phyloP scores from a whole-genome alignment of 83 land plant genomes.

The Isoetes engelmannii region DNA sequence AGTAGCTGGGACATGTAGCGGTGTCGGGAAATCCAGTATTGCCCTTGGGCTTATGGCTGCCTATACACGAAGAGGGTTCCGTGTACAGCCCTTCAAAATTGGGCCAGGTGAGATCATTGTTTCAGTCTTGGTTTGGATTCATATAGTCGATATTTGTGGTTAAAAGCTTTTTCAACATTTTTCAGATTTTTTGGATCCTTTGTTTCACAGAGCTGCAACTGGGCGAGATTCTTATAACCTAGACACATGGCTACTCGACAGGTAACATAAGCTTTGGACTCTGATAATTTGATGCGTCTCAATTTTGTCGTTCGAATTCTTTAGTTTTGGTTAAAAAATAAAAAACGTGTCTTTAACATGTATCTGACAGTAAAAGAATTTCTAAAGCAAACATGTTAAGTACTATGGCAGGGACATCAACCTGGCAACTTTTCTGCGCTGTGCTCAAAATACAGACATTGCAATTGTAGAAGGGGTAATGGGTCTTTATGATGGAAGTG shows the following conservation, averaged over 20 bases:
- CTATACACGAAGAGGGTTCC: slow-evolving; percentile 22
- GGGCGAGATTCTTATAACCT: slow-evolving; percentile 17
- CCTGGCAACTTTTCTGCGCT: slow-evolving; percentile 12
- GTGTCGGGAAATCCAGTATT: slow-evolving; percentile 24
- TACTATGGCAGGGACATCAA: slow-evolving; percentile 14
- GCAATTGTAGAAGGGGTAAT: slow-evolving; percentile 25
- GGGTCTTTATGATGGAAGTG: slow-evolving; percentile 23
- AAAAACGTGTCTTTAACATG: too few relatives aligned
- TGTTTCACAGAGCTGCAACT: slow-evolving; percentile 20
- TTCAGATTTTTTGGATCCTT: slow-evolving; percentile 24
- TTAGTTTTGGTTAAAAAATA: too few relatives aligned
- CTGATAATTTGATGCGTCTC: too few relatives aligned
- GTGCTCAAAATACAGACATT: slow-evolving; percentile 18
- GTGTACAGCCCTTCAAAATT: slow-evolving; percentile 25
- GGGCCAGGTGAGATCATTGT: slow-evolving; percentile 18
- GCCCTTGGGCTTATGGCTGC: slow-evolving; percentile 29
- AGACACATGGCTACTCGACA: slow-evolving; percentile 21
- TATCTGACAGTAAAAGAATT: not conserved
- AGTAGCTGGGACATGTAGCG: slow-evolving; percentile 28
- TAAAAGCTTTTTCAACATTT: not conserved
- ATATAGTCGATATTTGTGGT: not conserved
- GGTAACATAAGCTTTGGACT: not conserved
- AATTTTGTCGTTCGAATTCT: too few relatives aligned
- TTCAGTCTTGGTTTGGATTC: not conserved
- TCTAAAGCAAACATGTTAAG: too few relatives aligned